These are phyloP conservation scores for Eucalyptus virginea DNA, from an alignment of 345 rosid genomes.

Conservation along the genomic window DNA sequence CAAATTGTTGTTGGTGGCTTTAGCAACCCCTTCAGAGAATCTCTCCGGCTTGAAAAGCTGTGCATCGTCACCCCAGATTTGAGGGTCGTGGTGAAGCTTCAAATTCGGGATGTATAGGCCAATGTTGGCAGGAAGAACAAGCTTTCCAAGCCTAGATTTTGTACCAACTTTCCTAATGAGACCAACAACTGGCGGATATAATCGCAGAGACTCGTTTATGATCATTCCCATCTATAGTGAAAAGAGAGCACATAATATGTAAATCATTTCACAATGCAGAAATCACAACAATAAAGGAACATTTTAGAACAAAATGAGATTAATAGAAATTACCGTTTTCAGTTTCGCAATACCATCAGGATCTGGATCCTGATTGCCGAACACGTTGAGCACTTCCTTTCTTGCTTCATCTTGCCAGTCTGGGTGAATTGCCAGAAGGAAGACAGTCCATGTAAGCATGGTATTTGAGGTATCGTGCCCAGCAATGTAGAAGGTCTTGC, in stretches of 20 bases:
- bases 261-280: background rate
- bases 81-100: conserved; percentile 20
- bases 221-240: conserved; percentile 9
- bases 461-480: conserved; percentile 20
- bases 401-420: conserved; percentile 36
- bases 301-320: background rate
- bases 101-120: background rate
- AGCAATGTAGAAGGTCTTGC: conserved; percentile 21
- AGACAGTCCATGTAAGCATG: conserved; percentile 18
- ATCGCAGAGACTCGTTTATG: conserved; percentile 10
- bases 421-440: conserved; percentile 20
- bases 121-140: conserved; percentile 8
- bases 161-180: background rate
- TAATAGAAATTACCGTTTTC: background rate
- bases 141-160: conserved; percentile 10
- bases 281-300: background rate
- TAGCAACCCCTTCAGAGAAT: conserved; percentile 25
- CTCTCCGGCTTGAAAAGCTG: conserved; percentile 33
- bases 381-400: conserved; percentile 6
- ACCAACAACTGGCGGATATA: conserved; percentile 17
- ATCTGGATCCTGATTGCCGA: background rate
- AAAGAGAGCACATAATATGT: background rate
- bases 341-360: background rate
- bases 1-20: conserved; percentile 22
- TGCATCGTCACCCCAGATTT: conserved; percentile 31